These are phyloP conservation scores for Dictyostelium capitatum DNA, from an alignment of 78 protist genomes.

Conservation along the genomic window DNA sequence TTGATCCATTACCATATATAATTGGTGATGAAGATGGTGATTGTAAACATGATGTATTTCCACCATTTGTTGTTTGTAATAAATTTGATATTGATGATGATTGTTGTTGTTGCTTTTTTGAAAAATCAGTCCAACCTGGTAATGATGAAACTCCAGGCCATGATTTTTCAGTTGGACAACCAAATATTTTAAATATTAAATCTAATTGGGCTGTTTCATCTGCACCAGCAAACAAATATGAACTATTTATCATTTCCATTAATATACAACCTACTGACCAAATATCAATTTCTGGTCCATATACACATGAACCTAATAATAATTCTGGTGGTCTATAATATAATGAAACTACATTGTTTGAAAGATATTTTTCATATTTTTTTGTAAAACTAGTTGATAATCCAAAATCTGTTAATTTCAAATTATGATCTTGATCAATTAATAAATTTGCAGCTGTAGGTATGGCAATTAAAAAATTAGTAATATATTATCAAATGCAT, in stretches of 20 bases:
- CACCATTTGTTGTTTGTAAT: not conserved
- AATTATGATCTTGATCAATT: slow-evolving; percentile 44
- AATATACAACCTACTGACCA: slow-evolving; percentile 91
- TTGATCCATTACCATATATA: not conserved
- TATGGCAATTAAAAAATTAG: no score
- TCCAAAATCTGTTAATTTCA: slow-evolving; percentile 93
- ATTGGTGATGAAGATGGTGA: not conserved
- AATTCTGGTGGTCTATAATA: slow-evolving; percentile 93
- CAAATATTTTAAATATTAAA: slow-evolving; percentile 60
- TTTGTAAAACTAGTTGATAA: slow-evolving; percentile 77
- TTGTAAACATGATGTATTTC: not conserved
- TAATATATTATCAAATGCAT: not conserved
- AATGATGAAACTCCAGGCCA: slow-evolving; percentile 83
- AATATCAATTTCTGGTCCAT: slow-evolving; percentile 86
- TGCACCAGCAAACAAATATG: slow-evolving; percentile 80
- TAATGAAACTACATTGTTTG: slow-evolving; percentile 65
- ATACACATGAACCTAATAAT: slow-evolving; percentile 84
- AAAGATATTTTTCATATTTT: not conserved
- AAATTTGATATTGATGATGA: not conserved
- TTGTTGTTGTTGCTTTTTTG: not conserved
- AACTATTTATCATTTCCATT: slow-evolving; percentile 85
- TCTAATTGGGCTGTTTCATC: slow-evolving; percentile 68
- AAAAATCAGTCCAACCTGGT: not conserved
- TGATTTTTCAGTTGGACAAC: slow-evolving; percentile 66
- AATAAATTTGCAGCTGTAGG: slow-evolving; percentile 86